Percentiles rank a stretch among this genome's conserved stretches.
phyloP scores from a whole-genome alignment of 164 flowering plant species.

The Nymphaea thermarum region DNA sequence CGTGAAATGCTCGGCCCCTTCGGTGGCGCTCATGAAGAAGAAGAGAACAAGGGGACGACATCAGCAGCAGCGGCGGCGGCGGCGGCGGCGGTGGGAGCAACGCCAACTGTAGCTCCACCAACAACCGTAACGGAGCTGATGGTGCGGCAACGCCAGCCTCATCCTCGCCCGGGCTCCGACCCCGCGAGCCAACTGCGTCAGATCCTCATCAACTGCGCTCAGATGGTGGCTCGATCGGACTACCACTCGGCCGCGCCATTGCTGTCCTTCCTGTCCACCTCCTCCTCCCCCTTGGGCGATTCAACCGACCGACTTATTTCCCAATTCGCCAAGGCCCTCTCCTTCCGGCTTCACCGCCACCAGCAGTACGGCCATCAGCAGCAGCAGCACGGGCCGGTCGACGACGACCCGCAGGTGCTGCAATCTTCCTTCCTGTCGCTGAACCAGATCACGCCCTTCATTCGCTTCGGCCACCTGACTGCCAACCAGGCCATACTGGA shows the following conservation, averaged over 20 bases:
- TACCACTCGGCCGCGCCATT: conserved; percentile 52
- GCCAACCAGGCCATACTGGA: conserved; percentile 95
- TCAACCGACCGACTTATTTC: conserved; percentile 59
- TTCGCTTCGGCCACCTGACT: conserved; percentile 76
- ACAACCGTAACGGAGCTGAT: background rate
- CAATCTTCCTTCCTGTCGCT: conserved; percentile 62
- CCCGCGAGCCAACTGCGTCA: conserved; percentile 46
- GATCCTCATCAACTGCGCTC: conserved; percentile 56
- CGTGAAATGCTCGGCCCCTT: conserved; percentile 24
- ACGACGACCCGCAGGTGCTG: conserved; percentile 6
- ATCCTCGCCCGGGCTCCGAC: conserved; percentile 4
- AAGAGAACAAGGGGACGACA: conserved; percentile 10
- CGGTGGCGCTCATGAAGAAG: conserved; percentile 19
- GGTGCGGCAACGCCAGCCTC: background rate
- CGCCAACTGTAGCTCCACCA: background rate
- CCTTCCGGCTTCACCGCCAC: conserved; percentile 31
- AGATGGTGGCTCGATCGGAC: conserved; percentile 53
- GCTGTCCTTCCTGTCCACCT: conserved; percentile 40
- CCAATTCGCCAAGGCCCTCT: conserved; percentile 57
- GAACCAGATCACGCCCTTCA: conserved; percentile 80
- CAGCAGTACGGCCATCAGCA: conserved; percentile 1
- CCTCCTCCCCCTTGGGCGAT: conserved; percentile 65
- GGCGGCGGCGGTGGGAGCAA: background rate
- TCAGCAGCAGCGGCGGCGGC: background rate
- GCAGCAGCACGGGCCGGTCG: background rate